Conservation (phyloP, 345 rosid species). For the Eucalyptus tenuipes region DNA sequence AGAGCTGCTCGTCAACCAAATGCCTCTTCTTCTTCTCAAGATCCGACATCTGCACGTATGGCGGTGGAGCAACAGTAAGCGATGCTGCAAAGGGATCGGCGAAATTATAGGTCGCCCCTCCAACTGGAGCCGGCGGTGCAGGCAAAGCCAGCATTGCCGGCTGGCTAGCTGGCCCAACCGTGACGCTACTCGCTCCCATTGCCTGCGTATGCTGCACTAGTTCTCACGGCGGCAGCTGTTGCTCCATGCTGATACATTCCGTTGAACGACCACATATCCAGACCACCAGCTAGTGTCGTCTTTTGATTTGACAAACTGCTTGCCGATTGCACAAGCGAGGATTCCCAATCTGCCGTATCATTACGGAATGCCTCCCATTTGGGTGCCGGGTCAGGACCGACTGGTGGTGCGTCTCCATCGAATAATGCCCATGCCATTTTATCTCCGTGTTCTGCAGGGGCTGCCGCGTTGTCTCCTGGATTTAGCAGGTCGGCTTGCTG, state of each 20-base stretch:
- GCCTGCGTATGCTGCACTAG: conserved; percentile 9
- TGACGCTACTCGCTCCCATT: conserved; percentile 56
- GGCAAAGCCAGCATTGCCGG: conserved; percentile 40
- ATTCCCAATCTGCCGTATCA: conserved; percentile 59
- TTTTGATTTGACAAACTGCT: conserved; percentile 28
- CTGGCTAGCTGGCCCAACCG: conserved; percentile 24
- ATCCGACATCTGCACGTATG: conserved; percentile 51
- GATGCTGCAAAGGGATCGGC: conserved; percentile 55
- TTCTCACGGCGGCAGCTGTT: conserved; percentile 2
- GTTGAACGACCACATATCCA: conserved; percentile 32
- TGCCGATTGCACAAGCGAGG: conserved; percentile 56
- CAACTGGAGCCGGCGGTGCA: conserved; percentile 19
- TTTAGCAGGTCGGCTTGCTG: conserved; percentile 48
- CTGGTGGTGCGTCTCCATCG: conserved; percentile 18
- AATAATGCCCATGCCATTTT: conserved; percentile 53
- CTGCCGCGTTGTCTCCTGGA: conserved; percentile 25
- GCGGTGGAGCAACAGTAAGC: conserved; percentile 20
- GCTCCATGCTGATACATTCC: conserved; percentile 52
- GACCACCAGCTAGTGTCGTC: conserved; percentile 31
- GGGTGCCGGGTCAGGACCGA: conserved; percentile 1
- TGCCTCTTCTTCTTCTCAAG: conserved; percentile 45
- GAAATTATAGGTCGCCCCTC: not conserved
- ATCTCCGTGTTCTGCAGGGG: conserved; percentile 27
- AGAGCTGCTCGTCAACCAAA: conserved; percentile 33
- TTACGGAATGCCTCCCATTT: conserved; percentile 64